Conservation (phyloP, 1,284 basidiomycete species). For the Phellopilus nigrolimitatus region DNA sequence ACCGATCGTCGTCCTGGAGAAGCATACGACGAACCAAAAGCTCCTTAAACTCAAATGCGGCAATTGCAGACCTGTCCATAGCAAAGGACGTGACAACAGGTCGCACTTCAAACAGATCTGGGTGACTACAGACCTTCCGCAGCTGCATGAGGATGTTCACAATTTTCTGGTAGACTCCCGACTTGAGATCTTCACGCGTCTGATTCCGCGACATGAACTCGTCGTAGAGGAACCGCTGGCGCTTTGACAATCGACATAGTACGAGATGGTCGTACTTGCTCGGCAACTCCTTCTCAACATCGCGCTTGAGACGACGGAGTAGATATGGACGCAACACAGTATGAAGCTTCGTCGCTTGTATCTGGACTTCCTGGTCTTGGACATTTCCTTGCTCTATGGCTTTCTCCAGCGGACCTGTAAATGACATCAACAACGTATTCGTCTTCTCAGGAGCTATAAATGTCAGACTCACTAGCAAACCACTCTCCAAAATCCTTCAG, state of each 20-base stretch:
- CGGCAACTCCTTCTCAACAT: conserved; percentile 95
- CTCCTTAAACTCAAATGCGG: conserved; percentile 87
- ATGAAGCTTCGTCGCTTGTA: conserved; percentile 87
- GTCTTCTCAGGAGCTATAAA: conserved; percentile 2
- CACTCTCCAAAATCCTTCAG: conserved; percentile 94
- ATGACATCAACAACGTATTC: not conserved
- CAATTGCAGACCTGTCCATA: conserved; percentile 75
- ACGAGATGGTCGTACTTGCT: conserved; percentile 95
- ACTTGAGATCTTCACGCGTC: conserved; percentile 81
- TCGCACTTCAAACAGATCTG: conserved; percentile 92
- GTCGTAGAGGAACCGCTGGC: conserved; percentile 96
- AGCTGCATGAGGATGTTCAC: conserved; percentile 98
- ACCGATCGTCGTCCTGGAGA: conserved; percentile 42
- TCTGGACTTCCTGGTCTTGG: conserved; percentile 81
- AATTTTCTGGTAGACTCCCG: conserved; percentile 86
- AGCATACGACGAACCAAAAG: conserved; percentile 76
- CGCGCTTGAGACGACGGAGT: conserved; percentile 89
- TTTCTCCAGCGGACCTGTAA: conserved; percentile 83
- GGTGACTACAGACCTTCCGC: conserved; percentile 93
- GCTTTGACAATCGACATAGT: conserved; percentile 87
- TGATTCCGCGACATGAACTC: conserved; percentile 95
- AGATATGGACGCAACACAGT: conserved; percentile 92
- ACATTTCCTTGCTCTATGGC: conserved; percentile 85
- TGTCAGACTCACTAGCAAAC: conserved; percentile 81
- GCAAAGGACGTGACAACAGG: conserved; percentile 92